Evolutionary conservation across 1,139 yeast species (phyloP), one percentile per base, ranked within the genome.

Genomic region (Pichia sp.): DNA sequence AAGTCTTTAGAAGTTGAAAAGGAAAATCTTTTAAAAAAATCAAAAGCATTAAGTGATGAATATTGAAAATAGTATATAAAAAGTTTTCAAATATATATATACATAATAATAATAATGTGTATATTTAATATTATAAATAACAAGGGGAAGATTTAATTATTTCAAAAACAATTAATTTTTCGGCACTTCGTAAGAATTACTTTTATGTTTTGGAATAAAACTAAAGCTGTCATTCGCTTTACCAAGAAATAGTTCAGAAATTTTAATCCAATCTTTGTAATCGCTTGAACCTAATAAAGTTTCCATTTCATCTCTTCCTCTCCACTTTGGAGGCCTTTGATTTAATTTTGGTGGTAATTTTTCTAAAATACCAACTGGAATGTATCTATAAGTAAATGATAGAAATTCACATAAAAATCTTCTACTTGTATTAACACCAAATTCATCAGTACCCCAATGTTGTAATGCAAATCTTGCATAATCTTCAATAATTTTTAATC

Each of bases 371-470:
- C 97, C 98, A 56, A 88, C 83, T 7, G 99, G 99, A 47, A 92
- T 81, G 66, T 92, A 92, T 59, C 99, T 75, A 64, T 92, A 95
- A 56, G 95, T 87, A 67, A 92, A 92, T 49, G 96, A 85, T 64
- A 94, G 73, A 67, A 89, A 92, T 67, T 92, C 99, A 70, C 97
- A 90, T 76, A 92, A 72, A 67, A 81, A 94, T 59, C 98, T 75
- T 66, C 99, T 81, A 7, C 96, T 84, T 57, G 80, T 80, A 50
- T 87, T 85, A 51, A 92, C 78, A 39, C 98, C 99, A 65, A 84
- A 90, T 60, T 88, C 96, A 62, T 92, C 99, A 0, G 96, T 77
- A 2, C 99, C 98, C 97, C 98, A 94, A 68, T 94, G 98, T 59
- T 89, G 90, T 57, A 92, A 73, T 0, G 98, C 97, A 64, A 72